Conservation (phyloP, 257 asterid species). For the Nicotiana paniculata region DNA sequence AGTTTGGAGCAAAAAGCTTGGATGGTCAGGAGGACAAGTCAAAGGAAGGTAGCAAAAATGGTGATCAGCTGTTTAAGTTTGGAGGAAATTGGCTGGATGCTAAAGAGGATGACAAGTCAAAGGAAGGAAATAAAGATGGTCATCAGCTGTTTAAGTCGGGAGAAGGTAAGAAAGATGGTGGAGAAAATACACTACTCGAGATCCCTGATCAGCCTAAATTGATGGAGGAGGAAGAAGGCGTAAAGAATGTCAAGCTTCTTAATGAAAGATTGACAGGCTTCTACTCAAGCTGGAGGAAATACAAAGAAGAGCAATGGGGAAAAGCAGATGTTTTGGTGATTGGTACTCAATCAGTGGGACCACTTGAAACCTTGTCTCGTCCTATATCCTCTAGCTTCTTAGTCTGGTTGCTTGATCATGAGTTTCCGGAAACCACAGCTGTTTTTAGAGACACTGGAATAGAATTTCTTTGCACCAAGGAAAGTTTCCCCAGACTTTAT, state of each 20-base stretch:
- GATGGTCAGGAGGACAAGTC: neutral
- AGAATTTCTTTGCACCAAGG: slow-evolving; percentile 6
- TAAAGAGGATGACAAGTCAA: neutral
- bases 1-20: neutral
- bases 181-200: too few relatives aligned
- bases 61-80: neutral
- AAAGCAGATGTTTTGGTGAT: slow-evolving; percentile 9
- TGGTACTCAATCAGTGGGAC: neutral
- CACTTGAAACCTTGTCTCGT: neutral
- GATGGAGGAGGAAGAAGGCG: neutral
- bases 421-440: slow-evolving; percentile 1
- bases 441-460: neutral
- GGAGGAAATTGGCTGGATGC: neutral
- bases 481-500: neutral
- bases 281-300: slow-evolving; percentile 3
- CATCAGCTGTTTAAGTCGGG: neutral
- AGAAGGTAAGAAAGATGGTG: neutral
- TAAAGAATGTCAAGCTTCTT: neutral
- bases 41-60: neutral
- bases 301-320: slow-evolving; percentile 8
- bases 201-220: neutral
- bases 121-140: neutral
- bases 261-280: neutral
- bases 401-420: slow-evolving; percentile 3
- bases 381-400: neutral